Base-by-base conservation (phyloP, 1,284 basidiomycete genomes). In the Laetiporus sulphureus region DNA sequence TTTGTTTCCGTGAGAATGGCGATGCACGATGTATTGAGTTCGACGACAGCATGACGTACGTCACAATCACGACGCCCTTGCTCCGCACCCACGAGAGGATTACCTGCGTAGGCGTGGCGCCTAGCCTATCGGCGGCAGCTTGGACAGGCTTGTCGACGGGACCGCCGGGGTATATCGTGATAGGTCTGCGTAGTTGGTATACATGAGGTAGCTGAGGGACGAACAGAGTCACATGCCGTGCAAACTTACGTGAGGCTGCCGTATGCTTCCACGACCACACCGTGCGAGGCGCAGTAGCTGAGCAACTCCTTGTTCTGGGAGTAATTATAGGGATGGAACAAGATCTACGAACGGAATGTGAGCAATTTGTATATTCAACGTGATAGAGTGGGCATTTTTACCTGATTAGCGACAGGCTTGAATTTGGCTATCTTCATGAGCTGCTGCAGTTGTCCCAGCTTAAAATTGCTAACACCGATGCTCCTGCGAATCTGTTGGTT, bases 391-490 rank as follows among this genome's bases (percentile, higher is more conserved):
- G 7, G 16, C 4, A 15, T 22, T 20, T 21, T 36, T 22, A 77
- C 81, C 63, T 88, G 86, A 58, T 88, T 87, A 32, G 81, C 82
- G 2, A 75, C 79, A 0, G 83, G 85, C 35, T 72, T 71, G 48
- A 83, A 60, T 42, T 73, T 75, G 2, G 77, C 77, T 2, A 68
- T 63, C 38, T 69, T 68, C 24, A 85, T 54, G 8, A 88, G 58
- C 19, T 66, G 65, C 50, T 77, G 63, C 29, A 86, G 67, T 31
- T 79, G 66, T 3, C 67, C 55, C 19, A 79, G 64, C n/a, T 62
- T 60, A 56, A 81, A 86, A 63, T 88, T 89, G 59, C 77, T 81
- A 18, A 88, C 78, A n/a, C 84, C 84, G 41, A 86, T 83, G 48
- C 75, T 81, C 73, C 79, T 83, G 42, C 8, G 21, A n/a, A n/a